Evolutionary conservation across 2,329 filamentous ascomycete genomes (phyloP), one percentile per base, ranked within the genome.

Genomic region (Fusarium caatingaense): DNA sequence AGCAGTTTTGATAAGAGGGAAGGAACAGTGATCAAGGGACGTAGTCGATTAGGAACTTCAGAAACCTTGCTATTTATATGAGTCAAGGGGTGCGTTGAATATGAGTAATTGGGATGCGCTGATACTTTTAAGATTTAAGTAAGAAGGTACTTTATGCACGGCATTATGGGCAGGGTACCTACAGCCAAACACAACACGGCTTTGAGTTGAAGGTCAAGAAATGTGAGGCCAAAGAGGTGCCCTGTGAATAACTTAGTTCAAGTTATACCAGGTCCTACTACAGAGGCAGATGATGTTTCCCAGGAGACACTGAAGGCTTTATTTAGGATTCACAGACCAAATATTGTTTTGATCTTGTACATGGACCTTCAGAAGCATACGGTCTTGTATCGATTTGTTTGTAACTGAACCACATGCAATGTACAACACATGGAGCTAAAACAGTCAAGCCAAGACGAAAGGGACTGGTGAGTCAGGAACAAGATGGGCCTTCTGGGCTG

Each of bases 21-120:
- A 23, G 25, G 49, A 23, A 20, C 49, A 44, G 57, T 51, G 42
- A 50, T 28, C 37, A 51, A 47, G 34, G 47, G 51, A 40, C 27
- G 32, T 21, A 55, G 44, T 63, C 41, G 40, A 56, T 71, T 67
- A 68, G 57, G 53, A 42, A 68, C 60, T 60, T 47, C 11, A 28
- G n/a, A 41, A 32, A 15, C 18, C 21, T 27, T 44, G 23, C n/a
- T 34, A 49, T 46, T 66, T 45, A 51, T 47, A 56, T 60, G 48
- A 37, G 37, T 44, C 25, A 54, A 32, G 13, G 27, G 16, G 16
- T 21, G n/a, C 12, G 20, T n/a, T 21, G 45, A 20, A 5, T 18
- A 46, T 9, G 20, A 42, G 20, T 28, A 30, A 40, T 27, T 23
- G 18, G 49, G 32, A 27, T 51, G 34, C 32, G 18, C 32, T 51